Evolutionary conservation across 1,284 basidiomycete genomes (phyloP).

Genomic region (Abortiporus biennis): DNA sequence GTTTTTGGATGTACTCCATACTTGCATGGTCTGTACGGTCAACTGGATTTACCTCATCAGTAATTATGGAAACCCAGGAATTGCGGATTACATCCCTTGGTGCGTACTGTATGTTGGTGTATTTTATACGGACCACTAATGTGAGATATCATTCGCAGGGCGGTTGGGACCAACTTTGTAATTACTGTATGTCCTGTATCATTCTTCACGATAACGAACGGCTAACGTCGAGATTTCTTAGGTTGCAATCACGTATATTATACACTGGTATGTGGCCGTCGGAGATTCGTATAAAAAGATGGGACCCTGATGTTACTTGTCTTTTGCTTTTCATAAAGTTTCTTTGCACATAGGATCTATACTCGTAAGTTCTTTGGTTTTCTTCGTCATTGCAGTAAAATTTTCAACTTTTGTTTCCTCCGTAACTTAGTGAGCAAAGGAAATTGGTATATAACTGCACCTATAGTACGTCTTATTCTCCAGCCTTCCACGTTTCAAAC

Average conservation of each 20-base stretch:
- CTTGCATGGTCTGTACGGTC: neutral
- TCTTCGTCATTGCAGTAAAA: too few species aligned
- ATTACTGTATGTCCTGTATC: constrained; percentile 1
- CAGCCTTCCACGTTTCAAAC: neutral
- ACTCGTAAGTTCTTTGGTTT: neutral
- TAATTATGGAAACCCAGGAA: neutral
- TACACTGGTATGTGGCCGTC: too few species aligned
- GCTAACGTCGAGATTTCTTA: too few species aligned
- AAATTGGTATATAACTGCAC: neutral
- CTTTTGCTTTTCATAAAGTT: neutral
- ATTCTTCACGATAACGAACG: too few species aligned
- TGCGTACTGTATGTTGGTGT: neutral
- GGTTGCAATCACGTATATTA: too few species aligned
- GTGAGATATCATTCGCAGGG: neutral
- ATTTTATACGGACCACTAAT: neutral
- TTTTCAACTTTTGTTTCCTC: neutral
- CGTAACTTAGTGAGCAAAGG: neutral
- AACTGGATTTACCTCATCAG: constrained; percentile 2
- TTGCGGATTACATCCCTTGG: constrained; percentile 1
- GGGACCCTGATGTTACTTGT: neutral
- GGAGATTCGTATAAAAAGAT: too few species aligned
- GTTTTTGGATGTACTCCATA: constrained; percentile 1
- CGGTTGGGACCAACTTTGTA: neutral
- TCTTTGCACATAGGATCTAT: constrained; percentile 1
- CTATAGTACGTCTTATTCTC: constrained; percentile 1